phyloP scores from a whole-genome alignment of 2,329 filamentous ascomycete genomes.

The Phialemoniopsis sp. region DNA sequence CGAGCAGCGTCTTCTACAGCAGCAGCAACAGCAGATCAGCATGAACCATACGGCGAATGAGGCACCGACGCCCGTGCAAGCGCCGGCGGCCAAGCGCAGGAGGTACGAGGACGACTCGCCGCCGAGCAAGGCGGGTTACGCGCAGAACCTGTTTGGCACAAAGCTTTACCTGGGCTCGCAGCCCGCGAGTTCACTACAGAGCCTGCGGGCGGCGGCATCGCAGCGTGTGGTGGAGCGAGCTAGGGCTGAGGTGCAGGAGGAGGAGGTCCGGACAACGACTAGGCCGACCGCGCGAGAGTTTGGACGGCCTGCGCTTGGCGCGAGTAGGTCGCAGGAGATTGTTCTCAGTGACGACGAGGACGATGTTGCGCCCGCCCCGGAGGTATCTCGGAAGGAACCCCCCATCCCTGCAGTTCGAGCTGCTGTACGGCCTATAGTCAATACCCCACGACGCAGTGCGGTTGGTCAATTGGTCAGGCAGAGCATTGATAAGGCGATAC shows the following conservation, averaged over 20 bases:
- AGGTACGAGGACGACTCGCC: conserved; percentile 29
- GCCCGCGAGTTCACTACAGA: conserved; percentile 21
- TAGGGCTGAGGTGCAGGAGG: too few relatives aligned
- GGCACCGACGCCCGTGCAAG: conserved; percentile 14
- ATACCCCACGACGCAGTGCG: too few relatives aligned
- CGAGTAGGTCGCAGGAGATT: conserved; percentile 3
- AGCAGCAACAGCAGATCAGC: neutral
- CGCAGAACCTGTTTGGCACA: conserved; percentile 45
- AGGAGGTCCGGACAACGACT: neutral
- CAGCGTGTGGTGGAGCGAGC: neutral
- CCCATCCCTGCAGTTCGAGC: too few relatives aligned
- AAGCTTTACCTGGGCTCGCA: conserved; percentile 36
- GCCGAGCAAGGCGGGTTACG: conserved; percentile 43
- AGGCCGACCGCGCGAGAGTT: too few relatives aligned
- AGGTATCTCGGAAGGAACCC: too few relatives aligned
- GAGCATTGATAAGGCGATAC: neutral
- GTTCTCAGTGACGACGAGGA: conserved; percentile 9
- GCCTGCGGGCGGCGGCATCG: conserved; percentile 4
- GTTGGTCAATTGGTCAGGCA: neutral
- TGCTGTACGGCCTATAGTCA: too few relatives aligned
- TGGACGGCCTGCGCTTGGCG: too few relatives aligned
- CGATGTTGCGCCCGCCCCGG: neutral
- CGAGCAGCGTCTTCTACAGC: conserved; percentile 46
- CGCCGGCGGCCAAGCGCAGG: conserved; percentile 32
- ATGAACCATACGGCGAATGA: conserved; percentile 7